Conservation (phyloP, 2,329 filamentous ascomycete genomes). For the Alternaria ethzedia region DNA sequence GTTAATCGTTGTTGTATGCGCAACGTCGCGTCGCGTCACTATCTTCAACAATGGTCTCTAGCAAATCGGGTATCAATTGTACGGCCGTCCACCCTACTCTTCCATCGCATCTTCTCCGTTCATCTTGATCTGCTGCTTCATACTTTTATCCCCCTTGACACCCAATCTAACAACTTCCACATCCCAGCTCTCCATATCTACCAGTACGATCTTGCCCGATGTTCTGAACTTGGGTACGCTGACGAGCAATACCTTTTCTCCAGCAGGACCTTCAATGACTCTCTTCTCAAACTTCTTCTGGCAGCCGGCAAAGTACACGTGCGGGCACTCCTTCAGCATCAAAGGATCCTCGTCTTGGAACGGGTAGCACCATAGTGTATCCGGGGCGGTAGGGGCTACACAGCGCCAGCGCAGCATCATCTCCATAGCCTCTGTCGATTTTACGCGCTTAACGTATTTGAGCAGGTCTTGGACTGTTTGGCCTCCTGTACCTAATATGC, state of each 20-base stretch:
- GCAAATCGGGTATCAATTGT: conserved; percentile 5
- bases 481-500: conserved; percentile 83
- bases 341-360: conserved; percentile 95
- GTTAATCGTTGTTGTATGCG: background rate
- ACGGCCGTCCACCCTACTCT: background rate
- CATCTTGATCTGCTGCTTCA: background rate
- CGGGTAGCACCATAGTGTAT: conserved; percentile 95
- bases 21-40: background rate
- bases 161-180: conserved; percentile 66
- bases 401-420: conserved; percentile 91
- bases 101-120: background rate
- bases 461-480: conserved; percentile 94
- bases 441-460: conserved; percentile 82
- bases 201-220: conserved; percentile 78
- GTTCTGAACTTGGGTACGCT: conserved; percentile 81
- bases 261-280: conserved; percentile 68
- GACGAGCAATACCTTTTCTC: conserved; percentile 78
- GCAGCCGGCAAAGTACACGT: conserved; percentile 88
- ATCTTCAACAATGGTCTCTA: background rate
- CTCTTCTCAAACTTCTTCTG: conserved; percentile 79
- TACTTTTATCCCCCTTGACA: background rate
- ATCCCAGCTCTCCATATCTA: conserved; percentile 86
- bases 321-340: conserved; percentile 82
- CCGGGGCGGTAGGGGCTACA: conserved; percentile 89
- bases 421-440: conserved; percentile 89